Evolutionary conservation across 352 stramenopile genomes (phyloP).

Genomic region (Phytophthora tubulina): DNA sequence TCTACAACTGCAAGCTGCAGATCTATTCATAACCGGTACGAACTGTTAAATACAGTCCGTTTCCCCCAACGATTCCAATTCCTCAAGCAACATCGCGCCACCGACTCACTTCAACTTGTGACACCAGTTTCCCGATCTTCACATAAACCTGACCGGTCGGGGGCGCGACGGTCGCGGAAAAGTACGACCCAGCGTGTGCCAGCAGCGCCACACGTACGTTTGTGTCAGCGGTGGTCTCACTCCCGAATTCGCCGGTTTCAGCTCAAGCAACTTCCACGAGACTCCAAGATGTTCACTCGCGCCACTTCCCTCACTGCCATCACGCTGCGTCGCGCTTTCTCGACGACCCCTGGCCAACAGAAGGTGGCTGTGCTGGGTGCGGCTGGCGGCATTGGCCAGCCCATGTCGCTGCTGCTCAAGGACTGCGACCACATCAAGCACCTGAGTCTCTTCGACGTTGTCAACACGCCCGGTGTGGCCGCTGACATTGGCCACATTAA

Average conservation of each 20-base stretch:
- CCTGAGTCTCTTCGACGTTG: conserved; percentile 98
- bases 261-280: conserved; percentile 12
- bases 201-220: conserved; percentile 31
- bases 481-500: conserved; percentile 97
- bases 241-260: conserved; percentile 31
- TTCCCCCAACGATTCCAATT: neutral
- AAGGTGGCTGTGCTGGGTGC: conserved; percentile 93
- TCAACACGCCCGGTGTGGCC: conserved; percentile 98
- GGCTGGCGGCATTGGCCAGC: conserved; percentile 98
- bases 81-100: conserved; percentile 17
- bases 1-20: conserved; percentile 11
- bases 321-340: conserved; percentile 61
- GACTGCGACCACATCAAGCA: conserved; percentile 96
- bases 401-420: conserved; percentile 98
- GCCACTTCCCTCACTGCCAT: conserved; percentile 22
- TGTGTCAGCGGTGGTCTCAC: conserved; percentile 20
- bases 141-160: neutral
- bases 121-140: conserved; percentile 3
- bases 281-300: conserved; percentile 33
- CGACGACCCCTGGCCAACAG: conserved; percentile 66
- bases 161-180: conserved; percentile 22
- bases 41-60: conserved; percentile 16
- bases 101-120: conserved; percentile 20
- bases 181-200: conserved; percentile 2
- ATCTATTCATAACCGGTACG: conserved; percentile 6